Evolutionary conservation across 371 early-diverging fungal species (phyloP), one percentile per base, ranked within the genome.

Genomic region (Mortierella sp.): DNA sequence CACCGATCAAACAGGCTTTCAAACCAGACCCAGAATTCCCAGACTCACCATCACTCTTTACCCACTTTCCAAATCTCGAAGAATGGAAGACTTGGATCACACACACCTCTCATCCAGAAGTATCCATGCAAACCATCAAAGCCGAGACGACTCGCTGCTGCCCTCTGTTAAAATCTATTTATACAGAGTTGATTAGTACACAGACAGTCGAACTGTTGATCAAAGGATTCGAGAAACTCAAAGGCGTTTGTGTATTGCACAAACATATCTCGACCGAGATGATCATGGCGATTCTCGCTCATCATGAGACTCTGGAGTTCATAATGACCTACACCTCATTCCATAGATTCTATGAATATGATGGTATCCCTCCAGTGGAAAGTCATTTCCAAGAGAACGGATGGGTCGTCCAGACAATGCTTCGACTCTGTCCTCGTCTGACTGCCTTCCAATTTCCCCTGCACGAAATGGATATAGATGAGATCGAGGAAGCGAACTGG

Each of bases 1-100:
- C 67, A 12, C 47, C 61, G 4, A 57, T 60, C 65, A 24, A 40
- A 26, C 60, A 65, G 12, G 39, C 57, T n/a, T 60, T 72, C 32
- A 32, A 35, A 1, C 43, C 52, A 0, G 60, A 61, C n/a, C 52
- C 61, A 2, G 22, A 39, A 11, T 18, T 22, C 26, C 32, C 32
- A 9, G 11, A 71, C 9, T 22, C 43, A 6, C 64, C 59, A 3
- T 45, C 63, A 1, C 63, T 62, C 28, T 47, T 62, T 8, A 24
- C 45, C 32, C 63, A 62, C 45, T 47, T 62, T 45, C 63, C 63
- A 62, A 45, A 47, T 26, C 22, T 62, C 12, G 12, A 45, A 8
- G 26, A 26, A n/a, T 62, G 63, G 63, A 40, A 35, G 32, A 58
- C 58, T 11, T 58, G 58, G 58, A 18, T 35, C 16, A 2, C 35